Evolutionary conservation across 2,329 filamentous ascomycete species (phyloP), one percentile per base, ranked within the genome.

Genomic region (Aspergillus fijiensis): DNA sequence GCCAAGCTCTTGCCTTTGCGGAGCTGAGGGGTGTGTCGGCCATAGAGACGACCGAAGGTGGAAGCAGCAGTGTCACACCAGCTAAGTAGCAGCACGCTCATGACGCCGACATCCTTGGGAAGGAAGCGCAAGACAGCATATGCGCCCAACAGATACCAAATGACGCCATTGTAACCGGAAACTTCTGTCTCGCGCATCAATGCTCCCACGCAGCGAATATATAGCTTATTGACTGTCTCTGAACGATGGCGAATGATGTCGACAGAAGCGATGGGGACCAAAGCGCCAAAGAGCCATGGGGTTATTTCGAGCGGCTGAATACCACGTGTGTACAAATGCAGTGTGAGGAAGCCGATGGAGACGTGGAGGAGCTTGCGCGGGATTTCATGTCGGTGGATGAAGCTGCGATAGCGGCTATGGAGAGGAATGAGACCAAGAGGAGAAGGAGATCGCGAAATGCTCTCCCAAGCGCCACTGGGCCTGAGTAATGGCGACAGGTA

Each of bases 51-150:
- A 56, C 95, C 95, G 72, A 99, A 93, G 0, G 95, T 99, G 73
- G 90, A 95, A 54, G 95, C 95, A 39, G 95, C 95, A 1, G 95
- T 98, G 75, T 99, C 95, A 77, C 95, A 99, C 95, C 95, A 99
- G 72, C 91, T 96, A 25, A 99, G 85, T 47, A 99, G 84, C 69
- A 99, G 81, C 49, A 98, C 89, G 62, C 90, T 88, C 81, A 98
- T 89, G 52, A 96, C 89, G 7, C 89, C 92, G 25, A 99, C 85
- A 70, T 99, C 95, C 79, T 98, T 99, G 64, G 93, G 92, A 75
- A 96, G 92, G 74, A 91, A 92, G 67, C 86, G 86, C 66, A 98
- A 85, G 16, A 94, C 92, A 33, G 88, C 83, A 87, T 92, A 97
- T 29, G 92, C 89, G 59, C 95, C 95, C 7, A 97, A 85, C 10